phyloP scores from a whole-genome alignment of 2,329 filamentous ascomycete species.

The Diplodia corticola region DNA sequence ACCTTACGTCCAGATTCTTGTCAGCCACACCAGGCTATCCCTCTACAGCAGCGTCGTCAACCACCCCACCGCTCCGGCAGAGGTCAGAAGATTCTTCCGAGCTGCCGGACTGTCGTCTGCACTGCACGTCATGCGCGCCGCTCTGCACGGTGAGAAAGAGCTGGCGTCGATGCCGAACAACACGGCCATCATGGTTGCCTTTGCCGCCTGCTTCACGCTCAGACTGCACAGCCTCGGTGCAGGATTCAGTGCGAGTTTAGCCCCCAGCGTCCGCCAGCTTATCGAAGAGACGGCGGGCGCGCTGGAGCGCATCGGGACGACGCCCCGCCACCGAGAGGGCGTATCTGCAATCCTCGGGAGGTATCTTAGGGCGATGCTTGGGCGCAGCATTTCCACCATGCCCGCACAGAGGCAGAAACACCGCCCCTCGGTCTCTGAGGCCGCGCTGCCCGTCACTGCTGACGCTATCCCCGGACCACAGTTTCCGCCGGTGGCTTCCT shows the following conservation, averaged over 20 bases:
- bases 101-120: constrained; percentile 70
- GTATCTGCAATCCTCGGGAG: constrained; percentile 62
- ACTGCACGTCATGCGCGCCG: constrained; percentile 71
- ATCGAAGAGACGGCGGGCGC: constrained; percentile 68
- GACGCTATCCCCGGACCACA: constrained; percentile 23
- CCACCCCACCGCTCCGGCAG: constrained; percentile 67
- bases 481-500: constrained; percentile 20
- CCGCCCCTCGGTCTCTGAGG: constrained; percentile 10
- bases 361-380: constrained; percentile 48
- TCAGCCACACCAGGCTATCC: constrained; percentile 71
- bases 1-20: constrained; percentile 73
- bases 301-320: constrained; percentile 66
- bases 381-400: constrained; percentile 29
- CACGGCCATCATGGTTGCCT: constrained; percentile 76
- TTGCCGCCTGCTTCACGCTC: constrained; percentile 62
- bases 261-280: constrained; percentile 51
- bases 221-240: constrained; percentile 56
- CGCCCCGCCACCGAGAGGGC: constrained; percentile 66
- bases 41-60: constrained; percentile 75
- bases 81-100: constrained; percentile 72
- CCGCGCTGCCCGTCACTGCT: not conserved
- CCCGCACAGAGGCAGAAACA: constrained; percentile 34
- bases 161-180: constrained; percentile 78
- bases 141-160: constrained; percentile 69
- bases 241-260: constrained; percentile 27